Evolutionary conservation across 495 filamentous ascomycete species (phyloP).

Genomic region (Talaromyces liani): DNA sequence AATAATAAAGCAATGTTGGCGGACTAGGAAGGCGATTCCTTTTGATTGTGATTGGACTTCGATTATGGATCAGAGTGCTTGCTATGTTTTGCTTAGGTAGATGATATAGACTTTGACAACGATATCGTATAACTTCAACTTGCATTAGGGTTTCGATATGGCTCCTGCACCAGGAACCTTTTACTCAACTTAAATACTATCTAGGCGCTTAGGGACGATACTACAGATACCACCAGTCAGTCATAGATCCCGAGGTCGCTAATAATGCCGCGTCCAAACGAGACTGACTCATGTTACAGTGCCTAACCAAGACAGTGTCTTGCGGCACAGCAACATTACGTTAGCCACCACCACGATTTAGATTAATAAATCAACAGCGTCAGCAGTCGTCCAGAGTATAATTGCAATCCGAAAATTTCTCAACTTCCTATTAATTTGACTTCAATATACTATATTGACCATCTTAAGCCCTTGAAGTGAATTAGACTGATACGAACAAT

Average conservation of each 20-base stretch:
- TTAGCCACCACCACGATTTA: neutral
- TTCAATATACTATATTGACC: neutral
- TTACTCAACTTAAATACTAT: neutral
- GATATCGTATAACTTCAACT: too few species aligned
- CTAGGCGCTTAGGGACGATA: neutral
- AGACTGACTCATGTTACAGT: too few species aligned
- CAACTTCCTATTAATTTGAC: neutral
- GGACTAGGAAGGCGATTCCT: neutral
- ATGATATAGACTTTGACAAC: neutral
- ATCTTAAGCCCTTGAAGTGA: neutral
- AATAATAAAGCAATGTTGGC: slow-evolving; percentile 6
- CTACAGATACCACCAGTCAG: too few species aligned
- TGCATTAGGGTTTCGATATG: too few species aligned
- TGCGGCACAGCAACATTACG: too few species aligned
- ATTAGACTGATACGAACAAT: neutral
- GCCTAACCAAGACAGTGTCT: too few species aligned
- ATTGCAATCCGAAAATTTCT: neutral
- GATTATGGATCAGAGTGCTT: slow-evolving; percentile 1
- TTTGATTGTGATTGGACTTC: slow-evolving; percentile 6
- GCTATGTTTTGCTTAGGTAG: slow-evolving; percentile 10
- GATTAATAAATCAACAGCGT: neutral
- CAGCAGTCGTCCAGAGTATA: neutral
- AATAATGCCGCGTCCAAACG: too few species aligned
- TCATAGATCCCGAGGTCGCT: too few species aligned
- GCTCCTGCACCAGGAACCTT: too few species aligned